These are phyloP conservation scores for Suillus placidus DNA, from an alignment of 768 basidiomycete genomes.

Conservation along the genomic window DNA sequence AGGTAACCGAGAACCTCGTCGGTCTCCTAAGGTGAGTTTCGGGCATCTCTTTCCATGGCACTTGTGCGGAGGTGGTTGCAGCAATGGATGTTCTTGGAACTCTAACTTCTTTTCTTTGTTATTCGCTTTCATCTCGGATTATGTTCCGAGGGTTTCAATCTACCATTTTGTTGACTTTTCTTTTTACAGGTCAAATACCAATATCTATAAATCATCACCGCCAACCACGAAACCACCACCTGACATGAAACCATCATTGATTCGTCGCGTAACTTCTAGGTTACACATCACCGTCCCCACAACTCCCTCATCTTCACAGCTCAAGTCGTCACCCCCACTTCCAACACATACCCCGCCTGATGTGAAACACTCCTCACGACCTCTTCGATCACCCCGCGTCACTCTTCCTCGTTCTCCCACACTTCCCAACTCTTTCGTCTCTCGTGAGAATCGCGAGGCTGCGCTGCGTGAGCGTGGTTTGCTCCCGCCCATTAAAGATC, in stretches of 20 bases:
- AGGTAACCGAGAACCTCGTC: slow-evolving; percentile 9
- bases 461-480: slow-evolving; percentile 65
- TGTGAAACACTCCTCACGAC: not conserved
- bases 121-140: not conserved
- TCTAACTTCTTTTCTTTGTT: not conserved
- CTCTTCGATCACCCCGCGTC: slow-evolving; percentile 12
- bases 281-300: slow-evolving; percentile 26
- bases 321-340: slow-evolving; percentile 14
- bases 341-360: slow-evolving; percentile 18
- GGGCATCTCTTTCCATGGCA: not conserved
- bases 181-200: slow-evolving; percentile 7
- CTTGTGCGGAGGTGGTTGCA: not conserved
- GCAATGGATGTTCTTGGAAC: not conserved
- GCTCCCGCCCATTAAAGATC: slow-evolving; percentile 45
- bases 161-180: not conserved
- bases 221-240: slow-evolving; percentile 6
- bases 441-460: slow-evolving; percentile 41
- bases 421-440: slow-evolving; percentile 27
- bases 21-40: slow-evolving; percentile 19
- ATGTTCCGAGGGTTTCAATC: not conserved
- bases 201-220: not conserved
- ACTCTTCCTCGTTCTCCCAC: slow-evolving; percentile 13
- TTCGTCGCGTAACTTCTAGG: slow-evolving; percentile 35
- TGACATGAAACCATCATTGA: slow-evolving; percentile 20
- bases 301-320: slow-evolving; percentile 12